Conservation (phyloP, 2,329 filamentous ascomycete genomes). For the Thyridium curvatum region DNA sequence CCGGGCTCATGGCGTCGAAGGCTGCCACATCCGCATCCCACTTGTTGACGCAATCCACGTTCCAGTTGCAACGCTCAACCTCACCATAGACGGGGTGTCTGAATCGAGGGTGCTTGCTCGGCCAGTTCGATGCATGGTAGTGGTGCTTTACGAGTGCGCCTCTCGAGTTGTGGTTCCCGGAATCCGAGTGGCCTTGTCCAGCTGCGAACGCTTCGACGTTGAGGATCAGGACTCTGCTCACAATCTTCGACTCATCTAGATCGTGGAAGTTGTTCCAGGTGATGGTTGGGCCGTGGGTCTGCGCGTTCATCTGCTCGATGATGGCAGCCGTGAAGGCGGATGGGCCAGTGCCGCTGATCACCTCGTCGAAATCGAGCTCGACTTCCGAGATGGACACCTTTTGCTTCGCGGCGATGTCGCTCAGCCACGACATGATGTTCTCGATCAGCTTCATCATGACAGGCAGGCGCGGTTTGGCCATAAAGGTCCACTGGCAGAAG, state of each 20-base stretch:
- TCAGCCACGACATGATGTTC: constrained; percentile 62
- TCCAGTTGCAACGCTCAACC: constrained; percentile 68
- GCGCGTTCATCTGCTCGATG: constrained; percentile 54
- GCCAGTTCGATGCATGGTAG: constrained; percentile 71
- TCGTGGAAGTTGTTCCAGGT: constrained; percentile 62
- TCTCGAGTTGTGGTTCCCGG: constrained; percentile 61
- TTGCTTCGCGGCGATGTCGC: constrained; percentile 52
- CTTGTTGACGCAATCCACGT: constrained; percentile 52
- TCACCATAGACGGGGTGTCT: constrained; percentile 64
- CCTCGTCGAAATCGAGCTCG: constrained; percentile 64
- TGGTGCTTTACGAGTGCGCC: constrained; percentile 66
- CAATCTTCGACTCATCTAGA: constrained; percentile 57
- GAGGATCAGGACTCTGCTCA: constrained; percentile 59
- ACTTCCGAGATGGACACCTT: constrained; percentile 52
- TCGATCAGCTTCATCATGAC: constrained; percentile 65
- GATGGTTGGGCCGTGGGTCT: constrained; percentile 33
- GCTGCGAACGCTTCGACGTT: constrained; percentile 68
- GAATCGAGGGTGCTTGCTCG: constrained; percentile 57
- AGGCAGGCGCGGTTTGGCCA: constrained; percentile 59
- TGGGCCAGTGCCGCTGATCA: constrained; percentile 67
- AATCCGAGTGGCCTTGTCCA: constrained; percentile 67
- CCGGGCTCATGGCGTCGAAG: constrained; percentile 51
- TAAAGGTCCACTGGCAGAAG: constrained; percentile 73
- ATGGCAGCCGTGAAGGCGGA: constrained; percentile 64
- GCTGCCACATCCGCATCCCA: constrained; percentile 61